Evolutionary conservation across 139 green algal genomes (phyloP).

Genomic region (Tetradesmus obliquus): DNA sequence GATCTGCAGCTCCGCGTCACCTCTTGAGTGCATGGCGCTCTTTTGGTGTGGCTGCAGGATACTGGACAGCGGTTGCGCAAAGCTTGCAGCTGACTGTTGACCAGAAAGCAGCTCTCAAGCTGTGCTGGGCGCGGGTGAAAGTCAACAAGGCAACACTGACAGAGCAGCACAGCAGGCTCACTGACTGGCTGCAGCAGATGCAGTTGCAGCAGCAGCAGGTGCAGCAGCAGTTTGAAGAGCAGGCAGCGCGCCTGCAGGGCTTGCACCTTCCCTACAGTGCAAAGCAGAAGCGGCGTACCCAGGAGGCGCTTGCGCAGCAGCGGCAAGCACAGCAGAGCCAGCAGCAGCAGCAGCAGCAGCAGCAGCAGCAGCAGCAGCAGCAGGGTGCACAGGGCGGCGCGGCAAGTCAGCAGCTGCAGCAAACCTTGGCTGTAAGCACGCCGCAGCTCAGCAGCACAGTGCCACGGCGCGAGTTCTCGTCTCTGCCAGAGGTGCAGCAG

Average conservation of each 20-base stretch:
- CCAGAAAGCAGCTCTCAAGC: constrained; percentile 14
- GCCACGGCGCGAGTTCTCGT: neutral
- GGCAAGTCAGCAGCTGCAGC: too few relatives aligned
- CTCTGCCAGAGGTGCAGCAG: neutral
- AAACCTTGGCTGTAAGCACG: neutral
- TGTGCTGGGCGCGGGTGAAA: neutral
- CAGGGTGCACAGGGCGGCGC: neutral
- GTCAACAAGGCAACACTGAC: constrained; percentile 20
- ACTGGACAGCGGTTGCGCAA: neutral
- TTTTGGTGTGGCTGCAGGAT: neutral
- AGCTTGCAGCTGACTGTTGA: neutral
- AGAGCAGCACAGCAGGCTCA: neutral
- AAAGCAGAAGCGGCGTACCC: neutral
- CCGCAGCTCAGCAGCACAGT: neutral
- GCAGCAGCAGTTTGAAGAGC: constrained; percentile 1
- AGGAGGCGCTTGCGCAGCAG: neutral
- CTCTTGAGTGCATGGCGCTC: too few relatives aligned
- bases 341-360: neutral
- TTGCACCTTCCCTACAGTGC: neutral
- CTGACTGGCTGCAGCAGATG: neutral
- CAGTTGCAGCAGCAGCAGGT: neutral
- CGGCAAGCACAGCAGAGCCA: neutral
- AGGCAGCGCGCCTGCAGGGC: neutral
- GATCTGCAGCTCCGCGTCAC: too few relatives aligned
- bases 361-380: neutral